A percentile compares a stretch with the other conserved stretches of the same genome.
Conservation (phyloP, 768 basidiomycete genomes). For the Calocybe gangraenosa region DNA sequence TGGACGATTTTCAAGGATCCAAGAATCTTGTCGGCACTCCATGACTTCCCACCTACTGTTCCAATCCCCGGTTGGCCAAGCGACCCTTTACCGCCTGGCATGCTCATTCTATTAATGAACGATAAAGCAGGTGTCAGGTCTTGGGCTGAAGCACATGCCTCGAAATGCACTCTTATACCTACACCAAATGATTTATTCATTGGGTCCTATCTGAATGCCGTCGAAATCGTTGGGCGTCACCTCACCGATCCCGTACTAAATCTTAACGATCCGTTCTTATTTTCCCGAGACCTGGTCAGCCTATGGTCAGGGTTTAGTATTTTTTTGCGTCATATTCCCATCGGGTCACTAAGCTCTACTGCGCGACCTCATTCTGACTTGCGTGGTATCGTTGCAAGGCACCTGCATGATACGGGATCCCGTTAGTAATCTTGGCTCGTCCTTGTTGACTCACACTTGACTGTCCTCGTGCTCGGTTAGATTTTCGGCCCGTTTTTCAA, state of each 20-base stretch:
- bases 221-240: constrained; percentile 33
- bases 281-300: constrained; percentile 34
- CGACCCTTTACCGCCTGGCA: constrained; percentile 53
- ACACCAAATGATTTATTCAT: constrained; percentile 46
- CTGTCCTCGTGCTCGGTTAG: constrained; percentile 27
- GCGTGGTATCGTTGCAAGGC: constrained; percentile 51
- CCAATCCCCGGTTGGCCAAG: constrained; percentile 48
- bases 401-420: constrained; percentile 54
- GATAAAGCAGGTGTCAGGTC: constrained; percentile 43
- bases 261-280: constrained; percentile 15
- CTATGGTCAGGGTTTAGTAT: constrained; percentile 49
- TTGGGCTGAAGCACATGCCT: constrained; percentile 54
- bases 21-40: constrained; percentile 39
- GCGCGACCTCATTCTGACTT: constrained; percentile 35
- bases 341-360: constrained; percentile 31
- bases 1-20: constrained; percentile 51
- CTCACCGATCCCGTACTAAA: constrained; percentile 10
- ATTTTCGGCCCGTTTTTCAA: constrained; percentile 55
- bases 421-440: constrained; percentile 41
- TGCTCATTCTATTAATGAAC: constrained; percentile 57
- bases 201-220: constrained; percentile 40
- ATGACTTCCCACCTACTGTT: constrained; percentile 30
- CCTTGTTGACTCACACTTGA: constrained; percentile 8
- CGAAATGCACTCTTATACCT: constrained; percentile 33
- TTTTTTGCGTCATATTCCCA: constrained; percentile 53